Evolutionary conservation across 805 yeast species (phyloP), one percentile per base, ranked within the genome.

Genomic region (Myxozyma neotropica): DNA sequence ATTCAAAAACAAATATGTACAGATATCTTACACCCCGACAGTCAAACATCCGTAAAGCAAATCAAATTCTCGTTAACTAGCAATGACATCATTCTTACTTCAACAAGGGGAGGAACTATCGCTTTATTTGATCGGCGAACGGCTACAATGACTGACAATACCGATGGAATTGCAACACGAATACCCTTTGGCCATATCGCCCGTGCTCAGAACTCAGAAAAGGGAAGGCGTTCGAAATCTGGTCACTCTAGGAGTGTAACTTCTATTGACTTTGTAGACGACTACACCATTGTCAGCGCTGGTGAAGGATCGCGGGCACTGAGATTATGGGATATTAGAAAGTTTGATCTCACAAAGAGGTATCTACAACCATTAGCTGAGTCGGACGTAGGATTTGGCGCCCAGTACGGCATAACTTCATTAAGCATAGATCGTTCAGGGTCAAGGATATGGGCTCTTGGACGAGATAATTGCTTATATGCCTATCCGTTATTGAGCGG

Each of bases 51-150:
- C 13, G 55, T 58, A 24, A 61, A 61, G 44, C 65, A 61, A 38
- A 61, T 61, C 24, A 43, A 43, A 23, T 61, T 58, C 33, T n/a
- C 36, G 10, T 59, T 61, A 12, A 24, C 23, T 23, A 36, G 35
- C 15, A 36, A 23, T 13, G 38, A 45, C 15, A 39, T 26, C 26
- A 27, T 47, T 19, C 2, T 44, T 13, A 33, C 59, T 8, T 54
- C 63, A 6, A 52, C 65, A n/a, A 27, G 63, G 7, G 56, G 36
- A 7, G 65, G 65, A 13, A 53, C 58, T 17, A 55, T 61, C 33
- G 33, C 59, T n/a, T 17, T 61, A 17, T 61, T 54, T 31, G 65
- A 61, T 24, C 35, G 51, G 6, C 49, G 65, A 29, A 23, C 53
- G 2, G 53, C n/a, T 6, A 23, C 57, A 1, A n/a, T 17, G 15